Percentiles rank a stretch among this genome's conserved stretches.
Conservation (phyloP, 495 filamentous ascomycete genomes). For the Jackrogersella multiformis region DNA sequence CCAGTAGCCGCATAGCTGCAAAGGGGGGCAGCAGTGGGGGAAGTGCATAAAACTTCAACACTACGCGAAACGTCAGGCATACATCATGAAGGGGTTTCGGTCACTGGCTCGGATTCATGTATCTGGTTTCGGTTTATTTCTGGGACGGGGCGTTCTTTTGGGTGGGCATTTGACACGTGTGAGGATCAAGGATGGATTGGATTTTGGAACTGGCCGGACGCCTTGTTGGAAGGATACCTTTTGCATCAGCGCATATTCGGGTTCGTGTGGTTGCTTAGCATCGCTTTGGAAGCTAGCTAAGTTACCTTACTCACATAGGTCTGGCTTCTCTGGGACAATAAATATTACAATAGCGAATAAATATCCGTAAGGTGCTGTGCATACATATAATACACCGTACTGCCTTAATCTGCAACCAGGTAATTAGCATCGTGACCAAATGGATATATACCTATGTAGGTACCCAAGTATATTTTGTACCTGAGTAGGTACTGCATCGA, state of each 20-base stretch:
- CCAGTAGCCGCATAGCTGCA: slow-evolving; percentile 15
- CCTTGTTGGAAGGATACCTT: slow-evolving; percentile 39
- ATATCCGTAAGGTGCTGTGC: background rate
- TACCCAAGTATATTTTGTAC: no score
- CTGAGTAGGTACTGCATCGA: no score
- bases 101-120: slow-evolving; percentile 31
- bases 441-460: no score
- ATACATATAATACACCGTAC: background rate
- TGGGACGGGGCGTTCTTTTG: slow-evolving; percentile 25
- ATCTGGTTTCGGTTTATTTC: slow-evolving; percentile 32
- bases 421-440: no score
- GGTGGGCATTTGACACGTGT: slow-evolving; percentile 31
- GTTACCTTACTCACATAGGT: background rate
- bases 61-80: slow-evolving; percentile 16
- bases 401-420: no score
- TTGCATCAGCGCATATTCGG: slow-evolving; percentile 39
- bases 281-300: slow-evolving; percentile 19
- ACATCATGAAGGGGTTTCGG: slow-evolving; percentile 21
- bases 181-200: slow-evolving; percentile 24
- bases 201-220: slow-evolving; percentile 34
- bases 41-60: slow-evolving; percentile 2
- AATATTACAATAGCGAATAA: slow-evolving; percentile 25
- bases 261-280: slow-evolving; percentile 24
- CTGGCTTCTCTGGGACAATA: slow-evolving; percentile 23
- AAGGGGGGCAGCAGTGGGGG: slow-evolving; percentile 1